Evolutionary conservation across 352 stramenopile species (phyloP).

Genomic region (Phytopythium chamaehyphon): DNA sequence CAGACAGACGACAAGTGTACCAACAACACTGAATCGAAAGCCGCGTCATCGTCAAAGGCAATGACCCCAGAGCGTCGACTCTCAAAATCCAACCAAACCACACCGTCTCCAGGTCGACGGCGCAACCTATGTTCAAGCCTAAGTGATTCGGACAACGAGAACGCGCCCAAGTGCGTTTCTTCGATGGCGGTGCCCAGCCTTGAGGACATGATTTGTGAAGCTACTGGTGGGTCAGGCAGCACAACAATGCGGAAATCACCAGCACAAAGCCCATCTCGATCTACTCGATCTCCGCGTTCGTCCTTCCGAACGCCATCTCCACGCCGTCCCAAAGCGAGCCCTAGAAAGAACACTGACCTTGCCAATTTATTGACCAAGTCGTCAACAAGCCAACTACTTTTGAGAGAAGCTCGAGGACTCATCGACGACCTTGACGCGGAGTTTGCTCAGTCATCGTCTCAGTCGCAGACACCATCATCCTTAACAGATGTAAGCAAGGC

Average conservation of each 20-base stretch:
- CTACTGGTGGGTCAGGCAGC: too few species aligned
- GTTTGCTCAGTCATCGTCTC: not conserved
- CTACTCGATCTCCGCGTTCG: not conserved
- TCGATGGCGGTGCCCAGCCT: too few species aligned
- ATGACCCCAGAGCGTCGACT: not conserved
- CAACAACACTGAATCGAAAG: not conserved
- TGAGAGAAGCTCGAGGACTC: conserved; percentile 4
- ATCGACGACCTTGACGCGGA: conserved; percentile 8
- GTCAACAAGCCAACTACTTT: not conserved
- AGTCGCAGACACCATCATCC: not conserved
- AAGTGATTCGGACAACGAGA: conserved; percentile 5
- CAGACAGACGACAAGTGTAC: not conserved
- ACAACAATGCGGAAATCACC: not conserved
- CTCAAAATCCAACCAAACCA: not conserved
- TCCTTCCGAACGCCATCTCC: not conserved
- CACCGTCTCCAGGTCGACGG: not conserved
- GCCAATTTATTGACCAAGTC: too few species aligned
- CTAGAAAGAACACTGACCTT: not conserved
- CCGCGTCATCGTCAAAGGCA: not conserved
- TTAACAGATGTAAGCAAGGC: not conserved
- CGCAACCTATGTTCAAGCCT: conserved; percentile 2
- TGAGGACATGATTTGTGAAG: too few species aligned
- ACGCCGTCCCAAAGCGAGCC: not conserved
- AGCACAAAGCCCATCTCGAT: not conserved
- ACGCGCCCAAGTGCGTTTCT: not conserved